Conservation (phyloP, 2,329 filamentous ascomycete species). For the Lomentospora prolificans region DNA sequence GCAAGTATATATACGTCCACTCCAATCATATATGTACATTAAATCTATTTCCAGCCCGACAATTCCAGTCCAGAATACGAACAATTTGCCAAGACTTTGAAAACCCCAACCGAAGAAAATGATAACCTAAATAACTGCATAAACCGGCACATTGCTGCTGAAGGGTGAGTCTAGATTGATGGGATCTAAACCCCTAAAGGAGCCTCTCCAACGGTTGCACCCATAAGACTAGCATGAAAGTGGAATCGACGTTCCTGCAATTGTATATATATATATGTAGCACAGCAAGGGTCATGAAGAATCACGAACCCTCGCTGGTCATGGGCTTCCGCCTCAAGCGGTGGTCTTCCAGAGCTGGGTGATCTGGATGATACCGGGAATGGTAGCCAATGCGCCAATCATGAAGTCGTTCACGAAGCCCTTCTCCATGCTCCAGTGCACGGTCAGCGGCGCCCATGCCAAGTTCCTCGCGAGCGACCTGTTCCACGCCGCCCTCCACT, state of each 20-base stretch:
- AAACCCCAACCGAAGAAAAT: neutral
- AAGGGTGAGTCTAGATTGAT: too few relatives aligned
- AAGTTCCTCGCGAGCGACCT: constrained; percentile 58
- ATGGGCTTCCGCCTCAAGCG: constrained; percentile 10
- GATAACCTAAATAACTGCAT: too few relatives aligned
- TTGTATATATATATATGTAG: too few relatives aligned
- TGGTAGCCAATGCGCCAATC: constrained; percentile 22
- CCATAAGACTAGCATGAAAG: too few relatives aligned
- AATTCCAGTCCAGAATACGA: neutral
- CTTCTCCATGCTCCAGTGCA: constrained; percentile 70
- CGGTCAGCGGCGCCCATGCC: constrained; percentile 70
- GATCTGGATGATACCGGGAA: constrained; percentile 29
- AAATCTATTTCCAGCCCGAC: neutral
- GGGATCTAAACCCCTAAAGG: too few relatives aligned
- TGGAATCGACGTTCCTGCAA: too few relatives aligned
- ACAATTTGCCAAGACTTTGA: neutral
- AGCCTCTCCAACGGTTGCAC: too few relatives aligned
- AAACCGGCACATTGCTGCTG: too few relatives aligned
- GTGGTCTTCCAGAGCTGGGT: constrained; percentile 26
- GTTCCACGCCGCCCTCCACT: constrained; percentile 47
- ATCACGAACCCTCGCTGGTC: neutral
- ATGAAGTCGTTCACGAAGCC: constrained; percentile 33
- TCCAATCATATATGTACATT: neutral
- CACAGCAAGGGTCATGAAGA: neutral
- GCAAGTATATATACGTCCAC: neutral